Evolutionary conservation across 2,329 filamentous ascomycete genomes (phyloP), one percentile per base, ranked within the genome.

Genomic region (Bisporella sp.): DNA sequence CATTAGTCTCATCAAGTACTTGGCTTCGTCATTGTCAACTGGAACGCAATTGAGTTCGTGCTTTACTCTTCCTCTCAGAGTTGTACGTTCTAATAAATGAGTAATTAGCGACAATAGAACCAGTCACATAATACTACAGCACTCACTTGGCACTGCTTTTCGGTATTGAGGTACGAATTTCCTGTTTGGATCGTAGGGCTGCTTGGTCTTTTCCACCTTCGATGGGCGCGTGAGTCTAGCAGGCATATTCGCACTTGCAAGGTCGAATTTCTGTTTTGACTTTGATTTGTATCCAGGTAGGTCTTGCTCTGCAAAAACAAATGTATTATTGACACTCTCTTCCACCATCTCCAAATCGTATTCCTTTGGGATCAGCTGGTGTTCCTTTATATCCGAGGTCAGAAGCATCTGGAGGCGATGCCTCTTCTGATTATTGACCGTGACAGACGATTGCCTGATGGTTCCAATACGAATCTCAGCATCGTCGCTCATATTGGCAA

Each of bases 241-340:
- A 4, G 81, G 81, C 53, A 85, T 81, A 47, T 81, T 77, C 13
- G 73, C 76, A 42, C 75, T 77, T 4, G 78, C 70, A 6, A 77
- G 76, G 48, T 80, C 76, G n/a, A 75, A 73, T 46, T 76, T 73
- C 45, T 70, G 69, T 60, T 75, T 78, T 62, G 78, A 78, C 65
- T 76, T 78, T 13, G 73, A 72, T 59, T 79, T 79, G 70, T 83
- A 90, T 37, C 88, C 88, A 1, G 90, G 87, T 28, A 96, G 77
- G 63, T 97, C 89, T 66, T 95, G 90, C 69, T 99, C 93, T 40
- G 87, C 90, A 65, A 99, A 99, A 50, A 97, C 75, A 65, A 87
- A 95, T 21, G 90, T 93, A 68, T 96, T 96, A 62, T 81, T 81
- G 33, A 92, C 81, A n/a, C 79, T 70, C 41, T 73, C 66, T 40